Conservation (phyloP, 192 early-diverging fungal genomes). For the Haplosporangium gracile region DNA sequence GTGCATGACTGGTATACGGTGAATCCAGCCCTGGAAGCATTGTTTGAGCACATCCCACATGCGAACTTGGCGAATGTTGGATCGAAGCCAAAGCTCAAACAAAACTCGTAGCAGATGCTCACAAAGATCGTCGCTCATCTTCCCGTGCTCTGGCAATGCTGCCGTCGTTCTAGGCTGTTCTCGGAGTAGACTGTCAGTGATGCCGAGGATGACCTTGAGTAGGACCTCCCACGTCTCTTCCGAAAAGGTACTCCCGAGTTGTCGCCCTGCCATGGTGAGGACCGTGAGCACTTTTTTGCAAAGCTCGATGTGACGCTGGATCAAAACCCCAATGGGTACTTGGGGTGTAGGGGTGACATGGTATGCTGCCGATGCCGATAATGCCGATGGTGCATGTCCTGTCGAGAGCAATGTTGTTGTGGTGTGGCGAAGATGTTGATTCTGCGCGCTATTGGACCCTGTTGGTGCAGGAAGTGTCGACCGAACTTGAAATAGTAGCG, state of each 20-base stretch:
- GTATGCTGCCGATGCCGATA: slow-evolving; percentile 16
- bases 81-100: slow-evolving; percentile 85
- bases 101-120: slow-evolving; percentile 79
- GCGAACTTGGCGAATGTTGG: slow-evolving; percentile 71
- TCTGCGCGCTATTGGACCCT: slow-evolving; percentile 6
- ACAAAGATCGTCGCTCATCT: slow-evolving; percentile 85
- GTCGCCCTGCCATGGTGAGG: slow-evolving; percentile 71
- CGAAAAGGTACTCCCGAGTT: slow-evolving; percentile 69
- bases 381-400: slow-evolving; percentile 14
- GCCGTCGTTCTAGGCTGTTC: slow-evolving; percentile 60
- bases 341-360: slow-evolving; percentile 18
- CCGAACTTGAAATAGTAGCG: slow-evolving; percentile 72
- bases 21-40: slow-evolving; percentile 78
- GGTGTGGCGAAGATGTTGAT: slow-evolving; percentile 23
- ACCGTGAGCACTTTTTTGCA: slow-evolving; percentile 80
- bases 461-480: slow-evolving; percentile 47
- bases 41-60: slow-evolving; percentile 87
- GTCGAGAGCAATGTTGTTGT: slow-evolving; percentile 35
- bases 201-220: slow-evolving; percentile 84
- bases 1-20: slow-evolving; percentile 76
- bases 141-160: slow-evolving; percentile 35
- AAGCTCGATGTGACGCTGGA: slow-evolving; percentile 76
- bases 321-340: slow-evolving; percentile 43
- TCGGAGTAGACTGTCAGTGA: slow-evolving; percentile 78
- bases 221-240: slow-evolving; percentile 86